Evolutionary conservation across 2,329 filamentous ascomycete genomes (phyloP), one percentile per base, ranked within the genome.

Genomic region (Chalaropsis ovoidea): DNA sequence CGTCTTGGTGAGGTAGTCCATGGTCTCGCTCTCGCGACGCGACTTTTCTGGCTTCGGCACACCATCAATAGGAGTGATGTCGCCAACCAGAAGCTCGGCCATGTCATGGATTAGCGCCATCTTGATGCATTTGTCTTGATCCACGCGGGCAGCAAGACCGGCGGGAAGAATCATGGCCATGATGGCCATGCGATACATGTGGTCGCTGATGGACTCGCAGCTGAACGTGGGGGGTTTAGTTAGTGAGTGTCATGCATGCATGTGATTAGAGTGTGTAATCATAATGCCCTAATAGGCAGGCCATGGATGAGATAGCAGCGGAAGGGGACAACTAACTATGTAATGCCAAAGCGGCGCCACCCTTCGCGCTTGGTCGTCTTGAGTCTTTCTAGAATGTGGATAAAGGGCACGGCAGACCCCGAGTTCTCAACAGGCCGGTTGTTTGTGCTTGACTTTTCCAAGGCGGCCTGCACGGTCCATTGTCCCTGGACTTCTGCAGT

Each of bases 161-260:
- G 89, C 81, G 1, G 94, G 93, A 1, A 90, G 91, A 69, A 96
- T 84, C 86, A 99, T 89, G 69, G 90, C 91, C 75, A 99, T 90
- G 70, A 99, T 83, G 62, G 92, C 90, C 94, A 99, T 99, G 77
- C 94, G 91, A 77, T 97, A 99, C 94, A 99, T 99, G 81, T 99
- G 94, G 78, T 99, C 94, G 64, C 90, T 83, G 73, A 99, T 96
- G 1, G 90, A 95, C 76, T 99, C 94, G 74, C 90, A 88, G 67
- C 82, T 86, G 69, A 3, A 58, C n/a, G 35, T 43, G 27, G 8
- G 62, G 8, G 17, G 17, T 22, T 43, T n/a, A 15, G 17, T 54
- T 52, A 61, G n/a, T 1, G 61, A 42, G 35, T 39, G 35, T 39
- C 35, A 39, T 39, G 35, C 35, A 39, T 39, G 35, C 19, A 52